These are phyloP conservation scores for Fraxinus albicans DNA, from an alignment of 305 asterid species.

Conservation along the genomic window DNA sequence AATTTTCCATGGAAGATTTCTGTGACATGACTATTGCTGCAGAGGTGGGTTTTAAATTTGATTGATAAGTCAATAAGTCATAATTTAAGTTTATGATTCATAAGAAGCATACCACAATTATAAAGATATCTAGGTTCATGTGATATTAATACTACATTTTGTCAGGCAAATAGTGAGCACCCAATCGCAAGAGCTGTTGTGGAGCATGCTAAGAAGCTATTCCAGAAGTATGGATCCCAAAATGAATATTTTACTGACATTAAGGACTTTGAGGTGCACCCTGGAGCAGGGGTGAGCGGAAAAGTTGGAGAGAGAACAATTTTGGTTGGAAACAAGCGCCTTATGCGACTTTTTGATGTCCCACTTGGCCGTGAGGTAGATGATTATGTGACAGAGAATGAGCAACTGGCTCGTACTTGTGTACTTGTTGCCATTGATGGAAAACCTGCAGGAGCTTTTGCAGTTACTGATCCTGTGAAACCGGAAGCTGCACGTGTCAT, in stretches of 20 bases:
- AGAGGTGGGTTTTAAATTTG: constrained; percentile 56
- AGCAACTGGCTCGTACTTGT: constrained; percentile 82
- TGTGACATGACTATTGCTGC: constrained; percentile 83
- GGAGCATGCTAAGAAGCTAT: constrained; percentile 68
- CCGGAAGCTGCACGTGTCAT: constrained; percentile 75
- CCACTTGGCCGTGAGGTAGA: constrained; percentile 61
- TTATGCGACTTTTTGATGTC: constrained; percentile 57
- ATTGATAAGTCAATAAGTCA: background rate
- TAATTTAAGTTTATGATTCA: background rate
- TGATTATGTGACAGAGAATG: constrained; percentile 60
- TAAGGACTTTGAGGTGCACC: constrained; percentile 81
- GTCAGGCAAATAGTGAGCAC: constrained; percentile 92
- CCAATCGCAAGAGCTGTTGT: constrained; percentile 93
- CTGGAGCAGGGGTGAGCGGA: constrained; percentile 89
- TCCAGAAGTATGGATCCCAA: constrained; percentile 39
- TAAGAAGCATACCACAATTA: background rate
- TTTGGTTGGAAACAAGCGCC: constrained; percentile 84
- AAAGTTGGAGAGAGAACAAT: constrained; percentile 62
- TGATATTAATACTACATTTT: constrained; percentile 18
- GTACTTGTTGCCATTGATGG: constrained; percentile 77
- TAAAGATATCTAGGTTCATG: background rate
- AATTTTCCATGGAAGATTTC: constrained; percentile 70
- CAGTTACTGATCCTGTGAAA: constrained; percentile 91
- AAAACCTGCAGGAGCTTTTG: constrained; percentile 73
- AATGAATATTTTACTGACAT: constrained; percentile 55